phyloP scores from a whole-genome alignment of 257 asterid species.

The Petunia secreta region DNA sequence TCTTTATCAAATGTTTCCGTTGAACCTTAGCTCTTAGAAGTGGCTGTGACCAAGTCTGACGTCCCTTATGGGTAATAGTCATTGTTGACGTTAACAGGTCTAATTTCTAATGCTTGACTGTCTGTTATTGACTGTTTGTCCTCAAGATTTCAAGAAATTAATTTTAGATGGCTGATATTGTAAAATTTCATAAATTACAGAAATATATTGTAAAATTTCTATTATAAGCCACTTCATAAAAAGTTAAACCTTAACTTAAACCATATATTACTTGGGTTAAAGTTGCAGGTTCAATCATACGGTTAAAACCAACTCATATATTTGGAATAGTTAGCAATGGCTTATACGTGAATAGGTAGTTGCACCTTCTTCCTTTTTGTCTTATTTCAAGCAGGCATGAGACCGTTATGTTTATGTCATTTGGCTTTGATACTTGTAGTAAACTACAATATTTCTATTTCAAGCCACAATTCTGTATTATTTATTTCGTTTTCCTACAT shows the following conservation, averaged over 20 bases:
- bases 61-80: not conserved
- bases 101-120: slow-evolving; percentile 15
- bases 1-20: not conserved
- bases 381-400: not conserved
- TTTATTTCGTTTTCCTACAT: not conserved
- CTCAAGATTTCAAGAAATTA: not conserved
- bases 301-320: too few relatives aligned
- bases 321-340: not conserved
- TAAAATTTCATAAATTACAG: too few relatives aligned
- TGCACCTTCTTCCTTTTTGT: not conserved
- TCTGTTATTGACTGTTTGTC: not conserved
- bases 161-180: too few relatives aligned
- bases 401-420: not conserved
- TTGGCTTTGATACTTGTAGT: not conserved
- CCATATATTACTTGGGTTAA: too few relatives aligned
- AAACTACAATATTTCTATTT: not conserved
- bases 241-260: too few relatives aligned
- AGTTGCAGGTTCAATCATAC: too few relatives aligned
- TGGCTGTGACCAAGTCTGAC: not conserved
- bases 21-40: not conserved
- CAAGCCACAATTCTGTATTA: not conserved
- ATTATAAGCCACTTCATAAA: too few relatives aligned
- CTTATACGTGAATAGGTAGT: not conserved
- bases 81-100: slow-evolving; percentile 4
- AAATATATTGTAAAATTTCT: too few relatives aligned